Evolutionary conservation across 768 basidiomycete genomes (phyloP), one percentile per base, ranked within the genome.

Genomic region (Hysterangium stoloniferum): DNA sequence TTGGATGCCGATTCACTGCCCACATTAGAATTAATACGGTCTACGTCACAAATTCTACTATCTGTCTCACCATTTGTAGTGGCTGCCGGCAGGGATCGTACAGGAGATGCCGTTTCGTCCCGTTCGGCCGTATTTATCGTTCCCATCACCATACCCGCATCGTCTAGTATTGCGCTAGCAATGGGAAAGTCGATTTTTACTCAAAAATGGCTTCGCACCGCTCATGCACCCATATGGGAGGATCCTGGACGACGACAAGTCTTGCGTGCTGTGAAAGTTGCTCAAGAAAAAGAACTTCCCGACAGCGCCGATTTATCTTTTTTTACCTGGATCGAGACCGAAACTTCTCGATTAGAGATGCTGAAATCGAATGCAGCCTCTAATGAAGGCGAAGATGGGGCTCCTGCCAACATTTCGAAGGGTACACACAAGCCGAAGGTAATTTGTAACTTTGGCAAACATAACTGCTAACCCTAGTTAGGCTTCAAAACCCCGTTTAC

Each of bases 81-180:
- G n/a, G 38, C 31, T 11, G 19, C 6, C 2, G 35, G 37, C 4
- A 29, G 1, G 41, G 40, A 13, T 56, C 57, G 19, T 29, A 58
- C 22, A 38, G 37, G 38, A 43, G 54, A 38, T 49, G 50, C 32
- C 1, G 0, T 49, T 7, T 54, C 45, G 44, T 54, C 32, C 50
- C 74, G 73, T 6, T 79, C 83, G 1, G 75, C 71, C 15, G 65
- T 88, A 15, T 65, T 86, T 32, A 71, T 80, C 22, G 66, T 86
- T 1, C 86, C 86, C 0, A 66, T 78, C 48, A 68, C 64, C 2
- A 68, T 76, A 5, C 80, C 78, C 2, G 45, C 62, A 1, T 68
- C 61, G 7, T 86, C 86, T 1, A 86, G 71, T 9, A 77, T 89
- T 44, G 78, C 79, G 3, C 70, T 70, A 45, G 83, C 80, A 0